Conservation (phyloP, 2,329 filamentous ascomycete genomes). For the Fusarium sp. region DNA sequence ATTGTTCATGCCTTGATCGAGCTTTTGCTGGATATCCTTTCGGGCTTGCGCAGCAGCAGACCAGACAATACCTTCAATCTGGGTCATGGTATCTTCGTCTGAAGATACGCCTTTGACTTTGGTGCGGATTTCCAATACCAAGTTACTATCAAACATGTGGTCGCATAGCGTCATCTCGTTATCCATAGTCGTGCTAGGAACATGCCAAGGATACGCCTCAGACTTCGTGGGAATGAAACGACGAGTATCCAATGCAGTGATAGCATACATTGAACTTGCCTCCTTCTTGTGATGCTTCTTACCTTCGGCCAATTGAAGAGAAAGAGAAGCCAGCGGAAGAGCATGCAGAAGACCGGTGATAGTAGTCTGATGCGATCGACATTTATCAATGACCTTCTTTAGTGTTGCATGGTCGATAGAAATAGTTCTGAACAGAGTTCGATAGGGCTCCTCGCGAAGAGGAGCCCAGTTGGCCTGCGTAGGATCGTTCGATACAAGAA, state of each 20-base stretch:
- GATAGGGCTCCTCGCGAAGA: conserved; percentile 26
- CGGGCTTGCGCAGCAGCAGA: conserved; percentile 19
- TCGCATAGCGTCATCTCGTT: conserved; percentile 34
- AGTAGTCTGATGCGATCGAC: conserved; percentile 46
- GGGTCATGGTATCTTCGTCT: conserved; percentile 20
- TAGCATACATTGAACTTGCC: conserved; percentile 33
- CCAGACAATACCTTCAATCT: conserved; percentile 34
- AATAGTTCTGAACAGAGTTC: conserved; percentile 40
- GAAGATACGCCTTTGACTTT: conserved; percentile 13
- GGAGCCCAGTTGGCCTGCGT: conserved; percentile 44
- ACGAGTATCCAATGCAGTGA: conserved; percentile 33
- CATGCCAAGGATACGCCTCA: conserved; percentile 28
- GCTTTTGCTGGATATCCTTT: conserved; percentile 30
- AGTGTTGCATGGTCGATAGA: conserved; percentile 28
- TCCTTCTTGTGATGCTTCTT: conserved; percentile 16
- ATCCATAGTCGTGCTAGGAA: conserved; percentile 34
- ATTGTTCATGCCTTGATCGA: conserved; percentile 38
- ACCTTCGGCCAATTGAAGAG: conserved; percentile 27
- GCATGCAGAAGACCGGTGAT: conserved; percentile 47
- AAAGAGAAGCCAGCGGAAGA: conserved; percentile 39
- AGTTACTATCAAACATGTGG: conserved; percentile 15
- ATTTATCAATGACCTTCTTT: conserved; percentile 38
- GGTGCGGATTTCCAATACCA: conserved; percentile 36
- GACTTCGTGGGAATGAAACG: conserved; percentile 31
- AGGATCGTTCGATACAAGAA: conserved; percentile 14